Evolutionary conservation across 257 asterid species (phyloP).

Genomic region (Solanum stenotomum): DNA sequence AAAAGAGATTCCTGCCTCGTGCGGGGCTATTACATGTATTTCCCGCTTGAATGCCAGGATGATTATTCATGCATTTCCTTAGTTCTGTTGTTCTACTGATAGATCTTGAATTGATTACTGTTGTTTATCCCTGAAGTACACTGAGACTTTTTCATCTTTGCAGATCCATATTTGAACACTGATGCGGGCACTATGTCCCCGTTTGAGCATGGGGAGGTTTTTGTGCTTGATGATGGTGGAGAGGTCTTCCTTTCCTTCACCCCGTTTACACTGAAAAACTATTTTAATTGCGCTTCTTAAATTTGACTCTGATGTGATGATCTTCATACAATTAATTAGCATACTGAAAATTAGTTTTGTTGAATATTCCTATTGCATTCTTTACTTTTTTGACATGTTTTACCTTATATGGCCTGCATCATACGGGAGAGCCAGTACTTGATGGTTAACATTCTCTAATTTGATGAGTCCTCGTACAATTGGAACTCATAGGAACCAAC

Average conservation of each 20-base stretch:
- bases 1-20: not conserved
- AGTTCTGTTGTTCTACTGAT: not conserved
- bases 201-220: slow-evolving; percentile 98
- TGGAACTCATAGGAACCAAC: not conserved
- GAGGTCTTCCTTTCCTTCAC: slow-evolving; percentile 51
- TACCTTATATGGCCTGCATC: not conserved
- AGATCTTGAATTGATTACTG: not conserved
- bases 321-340: not conserved
- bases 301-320: not conserved
- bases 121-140: not conserved
- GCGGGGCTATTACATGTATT: not conserved
- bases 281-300: not conserved
- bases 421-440: not conserved
- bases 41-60: not conserved
- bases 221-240: slow-evolving; percentile 97
- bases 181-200: slow-evolving; percentile 99
- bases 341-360: not conserved
- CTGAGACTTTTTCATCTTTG: not conserved
- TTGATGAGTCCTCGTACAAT: not conserved
- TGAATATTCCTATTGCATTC: not conserved
- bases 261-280: not conserved
- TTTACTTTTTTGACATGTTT: not conserved
- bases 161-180: slow-evolving; percentile 90
- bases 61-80: not conserved
- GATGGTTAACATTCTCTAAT: not conserved